A percentile compares a stretch with the other conserved stretches of the same genome.
phyloP scores from a whole-genome alignment of 106 monocot species.

The Vanilla planifolia region DNA sequence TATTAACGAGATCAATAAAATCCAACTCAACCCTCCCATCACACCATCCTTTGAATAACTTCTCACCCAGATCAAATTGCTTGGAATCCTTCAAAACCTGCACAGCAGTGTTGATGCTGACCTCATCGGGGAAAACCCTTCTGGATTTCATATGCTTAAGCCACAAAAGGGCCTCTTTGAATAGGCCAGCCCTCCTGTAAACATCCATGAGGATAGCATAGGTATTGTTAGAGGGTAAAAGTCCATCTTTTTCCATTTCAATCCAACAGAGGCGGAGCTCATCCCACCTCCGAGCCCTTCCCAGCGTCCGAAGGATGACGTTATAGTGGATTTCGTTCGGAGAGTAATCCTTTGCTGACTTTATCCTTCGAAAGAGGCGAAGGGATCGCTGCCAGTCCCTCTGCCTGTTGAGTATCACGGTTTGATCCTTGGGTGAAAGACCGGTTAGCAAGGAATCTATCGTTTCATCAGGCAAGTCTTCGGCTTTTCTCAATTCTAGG shows the following conservation, averaged over 20 bases:
- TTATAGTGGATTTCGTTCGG: slow-evolving; percentile 85
- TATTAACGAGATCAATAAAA: slow-evolving; percentile 11
- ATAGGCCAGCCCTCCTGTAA: slow-evolving; percentile 50
- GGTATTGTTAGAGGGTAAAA: slow-evolving; percentile 64
- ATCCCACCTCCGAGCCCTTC: slow-evolving; percentile 51
- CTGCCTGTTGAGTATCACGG: slow-evolving; percentile 56
- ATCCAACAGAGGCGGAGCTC: slow-evolving; percentile 60
- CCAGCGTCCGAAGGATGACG: slow-evolving; percentile 55
- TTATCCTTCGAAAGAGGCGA: slow-evolving; percentile 35
- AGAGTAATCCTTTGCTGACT: slow-evolving; percentile 22
- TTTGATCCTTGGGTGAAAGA: slow-evolving; percentile 59
- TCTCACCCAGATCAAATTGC: slow-evolving; percentile 36
- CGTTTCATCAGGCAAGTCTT: slow-evolving; percentile 6
- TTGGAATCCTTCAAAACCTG: slow-evolving; percentile 55
- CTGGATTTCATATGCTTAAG: slow-evolving; percentile 58
- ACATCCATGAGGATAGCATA: slow-evolving; percentile 67
- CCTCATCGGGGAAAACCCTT: slow-evolving; percentile 62
- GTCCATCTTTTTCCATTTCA: slow-evolving; percentile 49
- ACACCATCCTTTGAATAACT: slow-evolving; percentile 52
- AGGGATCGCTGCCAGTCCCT: slow-evolving; percentile 36
- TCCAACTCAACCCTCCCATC: slow-evolving; percentile 38
- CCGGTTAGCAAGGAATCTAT: slow-evolving; percentile 22
- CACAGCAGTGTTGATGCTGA: slow-evolving; percentile 55
- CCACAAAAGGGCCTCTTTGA: slow-evolving; percentile 52
- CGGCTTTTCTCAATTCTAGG: slow-evolving; percentile 9